Evolutionary conservation across 805 yeast species (phyloP).

Genomic region (Sugiyamaella lignohabitans): DNA sequence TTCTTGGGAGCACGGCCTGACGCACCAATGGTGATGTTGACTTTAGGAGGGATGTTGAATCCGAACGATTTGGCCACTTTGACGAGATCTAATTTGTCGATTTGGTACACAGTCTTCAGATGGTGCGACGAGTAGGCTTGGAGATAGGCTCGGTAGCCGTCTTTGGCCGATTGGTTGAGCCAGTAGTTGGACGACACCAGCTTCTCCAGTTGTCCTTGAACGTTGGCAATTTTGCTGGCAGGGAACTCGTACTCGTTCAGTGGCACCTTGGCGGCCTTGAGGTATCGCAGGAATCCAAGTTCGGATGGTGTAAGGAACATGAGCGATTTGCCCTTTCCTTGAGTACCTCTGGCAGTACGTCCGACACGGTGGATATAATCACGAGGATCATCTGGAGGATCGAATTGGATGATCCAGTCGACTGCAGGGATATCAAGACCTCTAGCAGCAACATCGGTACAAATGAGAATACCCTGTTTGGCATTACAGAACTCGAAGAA

Average conservation of each 20-base stretch:
- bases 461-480: slow-evolving; percentile 82
- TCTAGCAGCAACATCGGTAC: slow-evolving; percentile 99
- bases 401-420: slow-evolving; percentile 98
- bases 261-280: slow-evolving; percentile 96
- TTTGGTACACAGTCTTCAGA: slow-evolving; percentile 90
- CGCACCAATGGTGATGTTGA: slow-evolving; percentile 91
- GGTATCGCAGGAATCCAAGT: slow-evolving; percentile 87
- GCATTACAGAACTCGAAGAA: slow-evolving; percentile 98
- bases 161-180: slow-evolving; percentile 91
- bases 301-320: slow-evolving; percentile 95
- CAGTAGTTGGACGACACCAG: slow-evolving; percentile 86
- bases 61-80: slow-evolving; percentile 97
- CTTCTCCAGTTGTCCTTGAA: slow-evolving; percentile 88
- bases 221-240: slow-evolving; percentile 86
- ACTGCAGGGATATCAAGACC: slow-evolving; percentile 98
- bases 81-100: slow-evolving; percentile 86
- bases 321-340: slow-evolving; percentile 86
- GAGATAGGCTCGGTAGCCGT: slow-evolving; percentile 92
- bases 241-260: slow-evolving; percentile 97
- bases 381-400: slow-evolving; percentile 99
- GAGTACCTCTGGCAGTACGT: slow-evolving; percentile 86
- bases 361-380: slow-evolving; percentile 99
- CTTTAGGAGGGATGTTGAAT: slow-evolving; percentile 88
- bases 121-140: slow-evolving; percentile 98
- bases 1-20: slow-evolving; percentile 54